A percentile compares a stretch with the other conserved stretches of the same genome.
These are phyloP conservation scores for Neofusicoccum kwambonambiense DNA, from an alignment of 2,329 filamentous ascomycete genomes.

Conservation along the genomic window DNA sequence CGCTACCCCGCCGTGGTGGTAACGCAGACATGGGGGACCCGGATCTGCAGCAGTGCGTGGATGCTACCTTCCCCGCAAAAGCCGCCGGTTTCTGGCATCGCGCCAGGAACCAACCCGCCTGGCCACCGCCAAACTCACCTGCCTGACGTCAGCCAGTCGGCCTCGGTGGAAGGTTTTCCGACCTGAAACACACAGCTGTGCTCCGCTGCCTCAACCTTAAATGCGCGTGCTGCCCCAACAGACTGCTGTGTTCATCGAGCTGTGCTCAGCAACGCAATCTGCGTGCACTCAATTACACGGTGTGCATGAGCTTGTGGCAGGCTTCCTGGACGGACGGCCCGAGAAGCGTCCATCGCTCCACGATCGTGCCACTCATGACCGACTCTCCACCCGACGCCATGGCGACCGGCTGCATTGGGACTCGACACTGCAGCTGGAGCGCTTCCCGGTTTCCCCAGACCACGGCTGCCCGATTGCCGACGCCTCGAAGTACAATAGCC, in stretches of 20 bases:
- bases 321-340: neutral
- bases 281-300: neutral
- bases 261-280: neutral
- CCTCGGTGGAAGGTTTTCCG: constrained; percentile 12
- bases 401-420: no score
- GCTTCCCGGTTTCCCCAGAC: no score
- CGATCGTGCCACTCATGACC: no score
- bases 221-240: neutral
- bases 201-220: neutral
- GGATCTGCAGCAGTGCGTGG: neutral
- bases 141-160: neutral
- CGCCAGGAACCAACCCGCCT: neutral
- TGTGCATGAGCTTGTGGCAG: neutral
- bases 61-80: constrained; percentile 12
- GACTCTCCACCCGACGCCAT: no score
- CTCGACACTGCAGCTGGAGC: no score
- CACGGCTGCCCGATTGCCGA: neutral
- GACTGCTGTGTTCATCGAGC: neutral
- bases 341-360: neutral
- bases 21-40: neutral
- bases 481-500: neutral
- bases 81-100: neutral
- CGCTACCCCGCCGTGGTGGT: constrained; percentile 5
- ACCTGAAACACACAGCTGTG: neutral
- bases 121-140: neutral